phyloP scores from a whole-genome alignment of 2,329 filamentous ascomycete species.

The Trichoderma sp. region DNA sequence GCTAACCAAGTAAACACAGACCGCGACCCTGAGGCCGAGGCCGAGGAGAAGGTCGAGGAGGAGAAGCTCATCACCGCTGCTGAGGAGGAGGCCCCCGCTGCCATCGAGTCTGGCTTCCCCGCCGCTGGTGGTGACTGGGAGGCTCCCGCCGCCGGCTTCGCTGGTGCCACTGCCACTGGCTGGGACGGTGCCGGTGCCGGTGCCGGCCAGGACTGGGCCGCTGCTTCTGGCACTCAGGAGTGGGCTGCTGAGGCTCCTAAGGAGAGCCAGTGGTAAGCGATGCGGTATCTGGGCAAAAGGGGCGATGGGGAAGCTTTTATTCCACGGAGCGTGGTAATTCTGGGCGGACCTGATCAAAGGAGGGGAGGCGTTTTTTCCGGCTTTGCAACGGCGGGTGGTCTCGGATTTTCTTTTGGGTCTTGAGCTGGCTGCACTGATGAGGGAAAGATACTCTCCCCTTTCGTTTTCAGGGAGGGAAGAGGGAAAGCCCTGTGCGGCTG shows the following conservation, averaged over 20 bases:
- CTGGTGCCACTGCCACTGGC: constrained; percentile 56
- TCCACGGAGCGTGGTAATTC: constrained; percentile 22
- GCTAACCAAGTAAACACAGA: constrained; percentile 45
- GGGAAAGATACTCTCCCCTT: constrained; percentile 89
- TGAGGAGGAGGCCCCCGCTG: constrained; percentile 78
- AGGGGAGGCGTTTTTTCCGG: constrained; percentile 26
- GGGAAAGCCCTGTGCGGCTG: constrained; percentile 98
- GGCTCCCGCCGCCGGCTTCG: constrained; percentile 68
- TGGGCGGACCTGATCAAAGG: constrained; percentile 12
- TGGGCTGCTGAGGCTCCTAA: constrained; percentile 63
- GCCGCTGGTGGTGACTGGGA: constrained; percentile 77
- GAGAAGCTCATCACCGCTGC: constrained; percentile 83
- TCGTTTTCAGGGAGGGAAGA: constrained; percentile 44
- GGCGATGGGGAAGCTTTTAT: not conserved
- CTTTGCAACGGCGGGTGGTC: constrained; percentile 22
- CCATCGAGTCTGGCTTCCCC: constrained; percentile 76
- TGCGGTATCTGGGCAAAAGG: constrained; percentile 1
- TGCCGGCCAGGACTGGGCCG: constrained; percentile 58
- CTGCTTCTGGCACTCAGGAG: constrained; percentile 63
- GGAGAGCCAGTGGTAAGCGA: constrained; percentile 53
- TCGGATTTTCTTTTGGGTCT: constrained; percentile 36
- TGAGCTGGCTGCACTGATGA: constrained; percentile 83
- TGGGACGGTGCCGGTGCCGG: constrained; percentile 49
- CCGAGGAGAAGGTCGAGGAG: constrained; percentile 94
- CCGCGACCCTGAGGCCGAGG: constrained; percentile 99